These are phyloP conservation scores for Lactifluus hygrophoroides DNA, from an alignment of 768 basidiomycete species.

Conservation along the genomic window DNA sequence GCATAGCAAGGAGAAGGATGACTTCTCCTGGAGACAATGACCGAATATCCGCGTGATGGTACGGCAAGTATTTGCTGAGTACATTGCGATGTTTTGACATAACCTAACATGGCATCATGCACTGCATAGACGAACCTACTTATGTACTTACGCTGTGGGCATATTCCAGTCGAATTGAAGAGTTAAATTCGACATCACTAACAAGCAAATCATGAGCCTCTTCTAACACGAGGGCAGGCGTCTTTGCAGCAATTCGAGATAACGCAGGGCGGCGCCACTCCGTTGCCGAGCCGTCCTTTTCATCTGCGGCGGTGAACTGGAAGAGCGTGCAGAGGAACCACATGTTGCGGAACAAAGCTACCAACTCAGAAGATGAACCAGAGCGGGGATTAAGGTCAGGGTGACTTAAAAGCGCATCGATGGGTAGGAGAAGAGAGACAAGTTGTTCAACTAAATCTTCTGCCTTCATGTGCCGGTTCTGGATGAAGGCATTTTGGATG, in stretches of 20 bases:
- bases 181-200: slow-evolving; percentile 88
- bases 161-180: slow-evolving; percentile 81
- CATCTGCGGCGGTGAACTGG: slow-evolving; percentile 52
- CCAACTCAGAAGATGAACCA: slow-evolving; percentile 48
- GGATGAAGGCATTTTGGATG: slow-evolving; percentile 72
- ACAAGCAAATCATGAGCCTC: slow-evolving; percentile 72
- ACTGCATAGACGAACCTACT: not conserved
- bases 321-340: slow-evolving; percentile 93
- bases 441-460: slow-evolving; percentile 84
- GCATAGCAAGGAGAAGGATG: slow-evolving; percentile 76
- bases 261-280: slow-evolving; percentile 75
- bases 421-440: slow-evolving; percentile 80
- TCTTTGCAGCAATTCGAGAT: slow-evolving; percentile 73
- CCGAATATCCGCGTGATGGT: slow-evolving; percentile 60
- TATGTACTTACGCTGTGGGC: slow-evolving; percentile 50
- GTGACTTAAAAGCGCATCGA: slow-evolving; percentile 79
- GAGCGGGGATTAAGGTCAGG: slow-evolving; percentile 53
- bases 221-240: slow-evolving; percentile 78
- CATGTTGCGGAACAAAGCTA: slow-evolving; percentile 78
- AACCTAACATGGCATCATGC: slow-evolving; percentile 38
- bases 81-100: slow-evolving; percentile 55
- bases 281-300: slow-evolving; percentile 54
- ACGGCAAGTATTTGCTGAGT: slow-evolving; percentile 57
- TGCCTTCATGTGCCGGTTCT: slow-evolving; percentile 58
- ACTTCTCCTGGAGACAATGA: slow-evolving; percentile 73